A percentile compares a stretch with the other conserved stretches of the same genome.
These are phyloP conservation scores for Petrea volubilis DNA, from an alignment of 257 asterid genomes.

Conservation along the genomic window DNA sequence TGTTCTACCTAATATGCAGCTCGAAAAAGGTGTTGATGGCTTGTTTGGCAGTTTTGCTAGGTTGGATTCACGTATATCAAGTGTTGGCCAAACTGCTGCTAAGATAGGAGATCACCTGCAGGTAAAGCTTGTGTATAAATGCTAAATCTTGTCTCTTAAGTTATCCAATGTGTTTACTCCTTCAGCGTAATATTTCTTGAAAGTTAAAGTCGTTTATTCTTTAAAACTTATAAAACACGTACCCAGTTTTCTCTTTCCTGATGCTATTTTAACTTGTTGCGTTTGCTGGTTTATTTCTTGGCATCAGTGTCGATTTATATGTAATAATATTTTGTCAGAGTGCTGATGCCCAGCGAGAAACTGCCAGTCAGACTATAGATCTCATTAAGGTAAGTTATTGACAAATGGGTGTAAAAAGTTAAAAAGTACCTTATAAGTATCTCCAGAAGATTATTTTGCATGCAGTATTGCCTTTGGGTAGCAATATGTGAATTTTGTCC, in stretches of 20 bases:
- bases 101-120: slow-evolving; percentile 98
- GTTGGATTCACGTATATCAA: slow-evolving; percentile 94
- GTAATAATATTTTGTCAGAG: slow-evolving; percentile 49
- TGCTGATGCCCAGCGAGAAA: slow-evolving; percentile 99
- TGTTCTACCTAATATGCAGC: slow-evolving; percentile 49
- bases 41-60: slow-evolving; percentile 92
- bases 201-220: background rate
- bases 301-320: slow-evolving; percentile 10
- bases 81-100: slow-evolving; percentile 99
- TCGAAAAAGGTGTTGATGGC: slow-evolving; percentile 98
- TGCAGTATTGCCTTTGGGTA: slow-evolving; percentile 16
- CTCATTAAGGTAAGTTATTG: slow-evolving; percentile 74
- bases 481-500: slow-evolving; percentile 24
- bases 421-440: background rate
- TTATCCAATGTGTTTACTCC: slow-evolving; percentile 6
- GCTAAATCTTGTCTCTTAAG: slow-evolving; percentile 2
- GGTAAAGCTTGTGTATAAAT: slow-evolving; percentile 44
- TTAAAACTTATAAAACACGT: background rate
- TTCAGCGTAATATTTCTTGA: background rate
- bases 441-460: slow-evolving; percentile 7
- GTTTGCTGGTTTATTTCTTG: slow-evolving; percentile 11
- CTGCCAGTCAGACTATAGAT: slow-evolving; percentile 96
- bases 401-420: background rate
- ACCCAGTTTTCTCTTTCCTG: background rate
- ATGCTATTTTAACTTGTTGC: slow-evolving; percentile 13